Conservation (phyloP, 805 yeast species). For the Kodamaea restingae region DNA sequence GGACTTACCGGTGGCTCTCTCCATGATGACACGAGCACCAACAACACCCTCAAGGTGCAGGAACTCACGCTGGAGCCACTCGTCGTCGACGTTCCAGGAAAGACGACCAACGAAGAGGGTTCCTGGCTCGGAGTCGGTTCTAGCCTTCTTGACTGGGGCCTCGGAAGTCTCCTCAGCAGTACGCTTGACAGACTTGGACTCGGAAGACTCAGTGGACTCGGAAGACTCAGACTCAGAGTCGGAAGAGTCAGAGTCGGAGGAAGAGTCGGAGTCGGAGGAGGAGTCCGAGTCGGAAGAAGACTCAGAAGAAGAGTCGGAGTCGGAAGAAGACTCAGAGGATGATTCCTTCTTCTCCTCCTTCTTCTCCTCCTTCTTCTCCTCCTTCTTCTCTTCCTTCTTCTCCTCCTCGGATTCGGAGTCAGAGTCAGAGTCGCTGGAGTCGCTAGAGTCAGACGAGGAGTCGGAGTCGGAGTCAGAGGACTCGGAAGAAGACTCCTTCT, state of each 20-base stretch:
- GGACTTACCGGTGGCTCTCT: constrained; percentile 87
- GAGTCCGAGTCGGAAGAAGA: constrained; percentile 13
- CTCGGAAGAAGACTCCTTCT: constrained; percentile 5
- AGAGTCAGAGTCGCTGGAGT: constrained; percentile 24
- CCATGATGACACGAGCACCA: constrained; percentile 89
- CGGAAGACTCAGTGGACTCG: constrained; percentile 27
- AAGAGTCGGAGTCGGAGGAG: constrained; percentile 16
- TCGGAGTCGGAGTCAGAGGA: constrained; percentile 29
- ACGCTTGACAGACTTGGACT: constrained; percentile 20
- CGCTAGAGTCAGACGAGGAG: constrained; percentile 26
- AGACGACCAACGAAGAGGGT: constrained; percentile 95
- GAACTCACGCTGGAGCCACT: constrained; percentile 86
- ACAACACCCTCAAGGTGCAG: constrained; percentile 76
- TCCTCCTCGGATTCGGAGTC: constrained; percentile 12
- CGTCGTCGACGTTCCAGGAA: constrained; percentile 96
- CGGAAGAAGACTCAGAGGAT: constrained; percentile 28
- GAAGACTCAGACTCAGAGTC: constrained; percentile 27
- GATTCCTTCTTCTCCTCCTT: no score
- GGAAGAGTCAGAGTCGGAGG: constrained; percentile 6
- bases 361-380: constrained; percentile 12
- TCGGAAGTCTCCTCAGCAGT: constrained; percentile 20
- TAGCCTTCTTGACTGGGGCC: constrained; percentile 49
- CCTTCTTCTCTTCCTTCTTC: constrained; percentile 14
- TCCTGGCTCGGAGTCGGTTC: constrained; percentile 47
- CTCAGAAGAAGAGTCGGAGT: constrained; percentile 25